phyloP scores from a whole-genome alignment of 2,329 filamentous ascomycete species.

The Sphaceloma murrayae region DNA sequence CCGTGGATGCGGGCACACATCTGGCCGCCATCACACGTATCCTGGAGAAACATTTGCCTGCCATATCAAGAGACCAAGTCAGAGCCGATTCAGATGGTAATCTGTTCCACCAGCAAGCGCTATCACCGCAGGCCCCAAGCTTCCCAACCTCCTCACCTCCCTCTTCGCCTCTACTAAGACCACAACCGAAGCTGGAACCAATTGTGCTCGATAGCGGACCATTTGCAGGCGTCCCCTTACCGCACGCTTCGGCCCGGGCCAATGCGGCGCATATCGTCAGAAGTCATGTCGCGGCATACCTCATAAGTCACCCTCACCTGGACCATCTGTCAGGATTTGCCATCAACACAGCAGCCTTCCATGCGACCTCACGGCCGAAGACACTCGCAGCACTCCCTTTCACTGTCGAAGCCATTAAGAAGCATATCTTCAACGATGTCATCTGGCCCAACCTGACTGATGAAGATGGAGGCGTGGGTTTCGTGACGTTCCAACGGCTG shows the following conservation, averaged over 20 bases:
- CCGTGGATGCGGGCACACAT: conserved; percentile 90
- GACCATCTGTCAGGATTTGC: conserved; percentile 89
- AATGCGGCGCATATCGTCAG: conserved; percentile 76
- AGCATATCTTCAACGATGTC: conserved; percentile 92
- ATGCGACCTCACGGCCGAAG: conserved; percentile 68
- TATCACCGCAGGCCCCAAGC: conserved; percentile 18
- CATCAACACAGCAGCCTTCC: conserved; percentile 82
- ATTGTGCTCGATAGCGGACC: conserved; percentile 55
- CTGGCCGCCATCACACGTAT: conserved; percentile 76
- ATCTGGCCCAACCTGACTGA: conserved; percentile 98
- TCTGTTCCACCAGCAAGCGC: conserved; percentile 12
- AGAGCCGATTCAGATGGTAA: conserved; percentile 15
- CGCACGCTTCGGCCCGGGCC: conserved; percentile 54
- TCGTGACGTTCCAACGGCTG: conserved; percentile 82
- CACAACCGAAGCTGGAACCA: conserved; percentile 28
- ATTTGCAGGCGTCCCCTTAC: conserved; percentile 69
- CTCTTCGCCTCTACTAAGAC: conserved; percentile 33
- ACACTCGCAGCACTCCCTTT: conserved; percentile 74
- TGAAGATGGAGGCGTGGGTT: conserved; percentile 85
- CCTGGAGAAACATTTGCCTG: conserved; percentile 50
- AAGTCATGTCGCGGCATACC: conserved; percentile 72
- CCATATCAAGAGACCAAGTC: conserved; percentile 23
- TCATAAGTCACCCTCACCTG: conserved; percentile 94
- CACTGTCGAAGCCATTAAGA: conserved; percentile 87
- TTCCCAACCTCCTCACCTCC: conserved; percentile 26